Conservation (phyloP, 192 early-diverging fungal genomes). For the Phlyctochytrium bullatum region DNA sequence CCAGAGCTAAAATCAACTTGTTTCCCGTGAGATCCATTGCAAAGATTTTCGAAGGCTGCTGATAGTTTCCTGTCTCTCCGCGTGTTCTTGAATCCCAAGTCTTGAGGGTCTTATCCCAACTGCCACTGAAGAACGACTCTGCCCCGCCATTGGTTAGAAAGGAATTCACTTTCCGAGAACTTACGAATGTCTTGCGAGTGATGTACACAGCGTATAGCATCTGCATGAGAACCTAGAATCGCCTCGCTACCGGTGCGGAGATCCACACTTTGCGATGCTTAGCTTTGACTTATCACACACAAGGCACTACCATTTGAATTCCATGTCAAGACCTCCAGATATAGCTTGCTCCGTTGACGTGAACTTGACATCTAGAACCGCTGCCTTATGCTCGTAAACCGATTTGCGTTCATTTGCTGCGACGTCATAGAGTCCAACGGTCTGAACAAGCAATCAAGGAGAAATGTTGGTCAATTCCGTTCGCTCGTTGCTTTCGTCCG, state of each 20-base stretch:
- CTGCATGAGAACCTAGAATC: slow-evolving; percentile 76
- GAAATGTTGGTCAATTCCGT: not conserved
- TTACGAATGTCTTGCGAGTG: slow-evolving; percentile 36
- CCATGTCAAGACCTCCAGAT: slow-evolving; percentile 73
- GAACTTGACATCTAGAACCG: slow-evolving; percentile 81
- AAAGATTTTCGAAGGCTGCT: slow-evolving; percentile 77
- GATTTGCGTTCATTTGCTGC: slow-evolving; percentile 52
- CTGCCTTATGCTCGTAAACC: slow-evolving; percentile 61
- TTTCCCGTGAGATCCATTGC: slow-evolving; percentile 75
- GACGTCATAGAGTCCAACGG: slow-evolving; percentile 80
- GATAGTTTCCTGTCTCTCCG: slow-evolving; percentile 38
- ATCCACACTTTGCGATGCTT: slow-evolving; percentile 36
- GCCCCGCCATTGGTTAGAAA: not conserved
- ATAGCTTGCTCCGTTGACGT: slow-evolving; percentile 54
- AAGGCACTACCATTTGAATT: slow-evolving; percentile 36
- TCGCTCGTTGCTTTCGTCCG: not conserved
- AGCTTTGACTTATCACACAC: slow-evolving; percentile 37
- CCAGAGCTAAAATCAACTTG: slow-evolving; percentile 76
- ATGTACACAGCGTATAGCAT: slow-evolving; percentile 68
- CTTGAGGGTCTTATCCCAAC: slow-evolving; percentile 88
- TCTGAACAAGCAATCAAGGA: slow-evolving; percentile 39
- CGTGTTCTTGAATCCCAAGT: slow-evolving; percentile 70
- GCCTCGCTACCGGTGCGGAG: slow-evolving; percentile 50
- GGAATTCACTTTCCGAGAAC: no score
- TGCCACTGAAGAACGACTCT: slow-evolving; percentile 42